Evolutionary conservation across 768 basidiomycete species (phyloP).

Genomic region (Phaeotremella fagi): DNA sequence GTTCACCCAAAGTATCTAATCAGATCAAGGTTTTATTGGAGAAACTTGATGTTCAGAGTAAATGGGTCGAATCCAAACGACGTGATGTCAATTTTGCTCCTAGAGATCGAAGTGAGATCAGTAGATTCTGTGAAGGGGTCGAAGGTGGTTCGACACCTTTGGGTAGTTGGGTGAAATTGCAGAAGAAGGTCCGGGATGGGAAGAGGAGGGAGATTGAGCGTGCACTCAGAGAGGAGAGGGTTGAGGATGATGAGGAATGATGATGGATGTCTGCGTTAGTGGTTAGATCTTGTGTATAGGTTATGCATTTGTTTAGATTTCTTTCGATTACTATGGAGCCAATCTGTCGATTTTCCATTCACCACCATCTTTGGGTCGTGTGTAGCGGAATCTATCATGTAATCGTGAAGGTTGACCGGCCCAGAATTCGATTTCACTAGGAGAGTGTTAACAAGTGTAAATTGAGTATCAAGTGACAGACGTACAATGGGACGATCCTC

Average conservation of each 20-base stretch:
- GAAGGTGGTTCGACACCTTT: conserved; percentile 67
- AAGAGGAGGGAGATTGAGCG: conserved; percentile 50
- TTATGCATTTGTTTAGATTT: no score
- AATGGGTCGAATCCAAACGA: conserved; percentile 70
- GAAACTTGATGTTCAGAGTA: conserved; percentile 74
- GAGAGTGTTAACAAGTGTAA: background rate
- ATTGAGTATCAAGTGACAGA: no score
- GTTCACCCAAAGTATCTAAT: conserved; percentile 48
- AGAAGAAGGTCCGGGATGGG: conserved; percentile 68
- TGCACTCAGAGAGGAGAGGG: conserved; percentile 35
- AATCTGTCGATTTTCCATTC: conserved; percentile 76
- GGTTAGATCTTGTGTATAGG: conserved; percentile 11
- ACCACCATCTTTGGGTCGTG: conserved; percentile 46
- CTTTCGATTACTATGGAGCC: conserved; percentile 62
- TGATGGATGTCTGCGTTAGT: conserved; percentile 5
- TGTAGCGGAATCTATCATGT: conserved; percentile 74
- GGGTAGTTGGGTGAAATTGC: conserved; percentile 72
- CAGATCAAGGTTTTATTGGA: conserved; percentile 73
- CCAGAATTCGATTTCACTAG: conserved; percentile 95
- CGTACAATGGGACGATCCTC: conserved; percentile 89
- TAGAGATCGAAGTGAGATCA: conserved; percentile 62
- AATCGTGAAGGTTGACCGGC: conserved; percentile 89
- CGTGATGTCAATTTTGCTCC: conserved; percentile 71
- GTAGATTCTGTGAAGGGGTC: conserved; percentile 57
- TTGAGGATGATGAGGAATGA: background rate